These are phyloP conservation scores for Aspergillus ellipticus DNA, from an alignment of 495 filamentous ascomycete genomes.

Conservation along the genomic window DNA sequence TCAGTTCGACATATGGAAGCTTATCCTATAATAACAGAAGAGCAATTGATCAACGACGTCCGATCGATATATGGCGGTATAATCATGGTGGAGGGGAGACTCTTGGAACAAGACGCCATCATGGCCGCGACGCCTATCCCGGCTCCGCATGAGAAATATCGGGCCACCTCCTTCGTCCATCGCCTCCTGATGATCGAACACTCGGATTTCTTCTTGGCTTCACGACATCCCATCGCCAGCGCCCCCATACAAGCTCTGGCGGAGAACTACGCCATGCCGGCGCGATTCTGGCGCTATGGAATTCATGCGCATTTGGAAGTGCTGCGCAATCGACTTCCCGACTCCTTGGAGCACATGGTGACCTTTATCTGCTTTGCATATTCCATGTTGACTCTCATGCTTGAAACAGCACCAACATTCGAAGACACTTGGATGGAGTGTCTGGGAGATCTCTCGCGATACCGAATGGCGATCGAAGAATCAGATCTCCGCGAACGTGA, in stretches of 20 bases:
- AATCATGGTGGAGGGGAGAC: constrained; percentile 76
- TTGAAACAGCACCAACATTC: constrained; percentile 72
- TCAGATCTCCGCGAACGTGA: constrained; percentile 68
- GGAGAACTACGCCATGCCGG: constrained; percentile 73
- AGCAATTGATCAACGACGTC: constrained; percentile 63
- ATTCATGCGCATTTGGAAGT: constrained; percentile 78
- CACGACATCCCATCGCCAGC: constrained; percentile 68
- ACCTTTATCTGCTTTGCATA: constrained; percentile 80
- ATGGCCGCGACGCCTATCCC: constrained; percentile 41
- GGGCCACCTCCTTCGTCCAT: constrained; percentile 68
- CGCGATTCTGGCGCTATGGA: constrained; percentile 79
- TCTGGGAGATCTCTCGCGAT: constrained; percentile 71
- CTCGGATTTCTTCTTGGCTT: constrained; percentile 77
- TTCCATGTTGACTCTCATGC: constrained; percentile 72
- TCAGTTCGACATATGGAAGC: constrained; percentile 55
- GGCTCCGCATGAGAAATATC: constrained; percentile 64
- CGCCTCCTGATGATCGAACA: constrained; percentile 71
- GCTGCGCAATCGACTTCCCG: constrained; percentile 64
- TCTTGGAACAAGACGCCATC: constrained; percentile 66
- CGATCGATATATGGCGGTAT: constrained; percentile 75
- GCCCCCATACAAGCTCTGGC: constrained; percentile 55
- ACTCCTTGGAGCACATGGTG: constrained; percentile 72
- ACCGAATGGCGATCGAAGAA: constrained; percentile 78
- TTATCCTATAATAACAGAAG: constrained; percentile 62
- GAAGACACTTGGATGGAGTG: constrained; percentile 91